These are phyloP conservation scores for Verticillium albo-atrum DNA, from an alignment of 2,329 filamentous ascomycete genomes.

Conservation along the genomic window DNA sequence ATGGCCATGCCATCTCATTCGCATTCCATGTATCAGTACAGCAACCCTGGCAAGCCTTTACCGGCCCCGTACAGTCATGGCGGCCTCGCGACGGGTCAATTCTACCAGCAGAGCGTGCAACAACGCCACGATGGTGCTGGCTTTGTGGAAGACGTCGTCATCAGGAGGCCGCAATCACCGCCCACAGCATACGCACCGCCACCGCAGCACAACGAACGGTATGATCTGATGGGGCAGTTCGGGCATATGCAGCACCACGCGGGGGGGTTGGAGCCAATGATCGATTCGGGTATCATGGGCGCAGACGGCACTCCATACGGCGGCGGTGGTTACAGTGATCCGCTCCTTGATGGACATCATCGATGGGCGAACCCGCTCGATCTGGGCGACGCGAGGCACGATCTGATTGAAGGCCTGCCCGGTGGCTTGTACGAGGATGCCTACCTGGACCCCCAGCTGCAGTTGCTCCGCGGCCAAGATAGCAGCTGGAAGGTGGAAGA, in stretches of 20 bases:
- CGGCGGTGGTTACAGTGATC: background rate
- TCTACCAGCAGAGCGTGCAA: constrained; percentile 30
- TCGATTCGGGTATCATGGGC: constrained; percentile 10
- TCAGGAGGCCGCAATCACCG: constrained; percentile 29
- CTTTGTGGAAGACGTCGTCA: constrained; percentile 23
- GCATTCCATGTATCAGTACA: constrained; percentile 26
- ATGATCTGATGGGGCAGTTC: constrained; percentile 12
- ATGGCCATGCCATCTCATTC: constrained; percentile 12
- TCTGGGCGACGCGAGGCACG: constrained; percentile 3
- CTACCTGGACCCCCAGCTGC: constrained; percentile 15
- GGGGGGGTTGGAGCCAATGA: constrained; percentile 12
- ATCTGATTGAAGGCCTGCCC: constrained; percentile 3
- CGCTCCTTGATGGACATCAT: constrained; percentile 1
- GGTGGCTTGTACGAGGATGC: constrained; percentile 13
- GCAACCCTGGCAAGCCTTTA: constrained; percentile 29
- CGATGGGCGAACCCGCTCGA: background rate
- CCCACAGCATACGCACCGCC: constrained; percentile 13
- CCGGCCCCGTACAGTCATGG: constrained; percentile 30
- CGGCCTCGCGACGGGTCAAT: constrained; percentile 21
- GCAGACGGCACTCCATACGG: constrained; percentile 8
- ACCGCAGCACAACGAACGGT: constrained; percentile 8
- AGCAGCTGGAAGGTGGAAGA: constrained; percentile 30
- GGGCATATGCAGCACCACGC: constrained; percentile 9
- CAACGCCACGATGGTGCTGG: constrained; percentile 17
- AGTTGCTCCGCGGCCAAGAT: constrained; percentile 23